These are phyloP conservation scores for Hemisphaericaspora subhashii DNA, from an alignment of 1,139 yeast genomes.

Conservation along the genomic window DNA sequence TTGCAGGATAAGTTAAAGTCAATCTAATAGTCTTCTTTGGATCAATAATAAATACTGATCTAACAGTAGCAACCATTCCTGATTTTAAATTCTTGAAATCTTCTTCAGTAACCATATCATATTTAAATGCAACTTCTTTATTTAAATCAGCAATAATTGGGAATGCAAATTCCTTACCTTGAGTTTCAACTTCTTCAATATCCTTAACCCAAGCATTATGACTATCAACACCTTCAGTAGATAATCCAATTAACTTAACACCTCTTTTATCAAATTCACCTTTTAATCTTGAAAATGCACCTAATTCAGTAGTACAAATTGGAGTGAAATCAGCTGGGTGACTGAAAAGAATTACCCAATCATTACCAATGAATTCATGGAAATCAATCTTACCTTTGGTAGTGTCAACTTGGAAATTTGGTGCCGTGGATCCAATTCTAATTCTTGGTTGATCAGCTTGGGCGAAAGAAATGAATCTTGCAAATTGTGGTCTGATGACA, in stretches of 20 bases:
- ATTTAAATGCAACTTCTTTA: slow-evolving; percentile 76
- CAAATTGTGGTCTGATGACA: slow-evolving; percentile 3
- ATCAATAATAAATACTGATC: slow-evolving; percentile 87
- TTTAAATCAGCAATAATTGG: slow-evolving; percentile 86
- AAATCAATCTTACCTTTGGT: slow-evolving; percentile 73
- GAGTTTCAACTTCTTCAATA: slow-evolving; percentile 68
- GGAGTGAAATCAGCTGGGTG: slow-evolving; percentile 92
- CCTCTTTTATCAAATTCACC: slow-evolving; percentile 78
- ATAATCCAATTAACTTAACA: slow-evolving; percentile 81
- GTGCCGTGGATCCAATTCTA: slow-evolving; percentile 70
- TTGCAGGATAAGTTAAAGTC: slow-evolving; percentile 83
- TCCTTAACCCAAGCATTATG: slow-evolving; percentile 86
- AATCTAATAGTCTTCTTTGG: slow-evolving; percentile 83
- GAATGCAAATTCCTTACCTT: slow-evolving; percentile 68
- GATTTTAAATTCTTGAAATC: slow-evolving; percentile 75
- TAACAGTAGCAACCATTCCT: slow-evolving; percentile 74
- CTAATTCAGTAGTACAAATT: slow-evolving; percentile 87
- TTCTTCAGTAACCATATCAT: slow-evolving; percentile 90
- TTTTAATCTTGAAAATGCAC: slow-evolving; percentile 82
- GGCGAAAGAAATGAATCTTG: slow-evolving; percentile 48
- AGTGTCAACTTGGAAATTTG: slow-evolving; percentile 74
- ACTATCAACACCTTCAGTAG: slow-evolving; percentile 74
- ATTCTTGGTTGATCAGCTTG: slow-evolving; percentile 69
- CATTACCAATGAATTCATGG: slow-evolving; percentile 72
- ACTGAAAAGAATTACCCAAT: slow-evolving; percentile 79